Conservation (phyloP, 169 alveolate genomes). For the Eimeria brunetti region DNA sequence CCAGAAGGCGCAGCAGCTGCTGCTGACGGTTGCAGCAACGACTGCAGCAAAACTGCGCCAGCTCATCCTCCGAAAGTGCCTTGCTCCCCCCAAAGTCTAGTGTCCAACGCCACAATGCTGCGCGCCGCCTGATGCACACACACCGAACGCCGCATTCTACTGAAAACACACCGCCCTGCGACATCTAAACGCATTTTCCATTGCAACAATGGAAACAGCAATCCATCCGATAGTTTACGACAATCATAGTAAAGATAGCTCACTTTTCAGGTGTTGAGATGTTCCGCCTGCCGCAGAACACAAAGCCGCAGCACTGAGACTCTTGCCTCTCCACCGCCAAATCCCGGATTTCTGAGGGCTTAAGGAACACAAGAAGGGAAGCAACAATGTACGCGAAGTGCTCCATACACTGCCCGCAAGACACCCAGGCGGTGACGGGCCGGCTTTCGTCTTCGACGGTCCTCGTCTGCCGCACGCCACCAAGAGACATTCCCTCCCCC, state of each 20-base stretch:
- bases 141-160: neutral
- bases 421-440: conserved; percentile 69
- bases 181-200: neutral
- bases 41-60: conserved; percentile 66
- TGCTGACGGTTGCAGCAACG: conserved; percentile 72
- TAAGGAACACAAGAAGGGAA: conserved; percentile 47
- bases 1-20: conserved; percentile 69
- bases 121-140: conserved; percentile 53
- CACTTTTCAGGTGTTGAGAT: conserved; percentile 55
- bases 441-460: conserved; percentile 48
- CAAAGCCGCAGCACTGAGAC: conserved; percentile 69
- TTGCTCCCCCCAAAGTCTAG: conserved; percentile 71
- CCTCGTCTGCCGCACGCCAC: conserved; percentile 9
- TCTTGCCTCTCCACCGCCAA: conserved; percentile 61
- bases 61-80: conserved; percentile 66
- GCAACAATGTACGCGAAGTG: conserved; percentile 67
- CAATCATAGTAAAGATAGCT: neutral
- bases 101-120: conserved; percentile 68
- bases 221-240: neutral
- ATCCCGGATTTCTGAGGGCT: conserved; percentile 62
- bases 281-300: conserved; percentile 69
- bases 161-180: neutral
- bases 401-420: conserved; percentile 55
- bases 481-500: conserved; percentile 18
- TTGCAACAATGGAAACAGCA: neutral